Percentiles rank a stretch among this genome's conserved stretches.
Conservation (phyloP, 2,329 filamentous ascomycete species). For the Teratosphaeria destructans region DNA sequence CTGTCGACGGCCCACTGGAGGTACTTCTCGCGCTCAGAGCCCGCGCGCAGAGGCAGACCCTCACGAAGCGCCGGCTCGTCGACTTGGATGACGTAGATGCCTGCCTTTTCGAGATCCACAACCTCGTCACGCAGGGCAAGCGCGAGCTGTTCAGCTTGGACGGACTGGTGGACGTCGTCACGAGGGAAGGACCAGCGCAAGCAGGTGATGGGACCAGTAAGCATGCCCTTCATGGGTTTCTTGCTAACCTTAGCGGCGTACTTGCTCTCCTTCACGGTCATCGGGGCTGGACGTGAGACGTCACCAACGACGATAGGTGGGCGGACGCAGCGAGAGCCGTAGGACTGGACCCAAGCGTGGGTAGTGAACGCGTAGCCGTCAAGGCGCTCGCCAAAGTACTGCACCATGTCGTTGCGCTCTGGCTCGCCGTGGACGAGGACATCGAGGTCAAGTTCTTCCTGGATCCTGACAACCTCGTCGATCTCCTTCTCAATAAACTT, state of each 20-base stretch:
- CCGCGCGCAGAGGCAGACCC: constrained; percentile 91
- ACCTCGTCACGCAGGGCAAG: constrained; percentile 98
- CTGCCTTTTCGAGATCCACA: constrained; percentile 91
- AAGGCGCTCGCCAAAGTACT: constrained; percentile 98
- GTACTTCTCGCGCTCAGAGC: constrained; percentile 93
- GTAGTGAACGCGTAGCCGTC: constrained; percentile 98
- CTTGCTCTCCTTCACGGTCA: constrained; percentile 99
- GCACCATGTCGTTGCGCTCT: constrained; percentile 99
- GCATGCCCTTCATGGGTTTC: constrained; percentile 99
- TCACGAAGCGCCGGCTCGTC: constrained; percentile 98
- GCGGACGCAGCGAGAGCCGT: constrained; percentile 95
- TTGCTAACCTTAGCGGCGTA: constrained; percentile 91
- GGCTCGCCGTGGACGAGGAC: constrained; percentile 98
- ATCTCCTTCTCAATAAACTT: constrained; percentile 99
- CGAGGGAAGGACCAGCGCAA: constrained; percentile 99
- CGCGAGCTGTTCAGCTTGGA: constrained; percentile 97
- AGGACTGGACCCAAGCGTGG: constrained; percentile 96
- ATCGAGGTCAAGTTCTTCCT: constrained; percentile 95
- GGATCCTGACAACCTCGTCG: constrained; percentile 84
- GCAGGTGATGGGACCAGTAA: constrained; percentile 97
- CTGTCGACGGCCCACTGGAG: constrained; percentile 94
- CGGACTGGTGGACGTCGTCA: constrained; percentile 98
- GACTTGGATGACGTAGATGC: constrained; percentile 96
- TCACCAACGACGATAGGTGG: constrained; percentile 98
- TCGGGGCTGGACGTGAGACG: constrained; percentile 89